These are phyloP conservation scores for Rhizophagus sp. DNA, from an alignment of 192 early-diverging fungal species.

Conservation along the genomic window DNA sequence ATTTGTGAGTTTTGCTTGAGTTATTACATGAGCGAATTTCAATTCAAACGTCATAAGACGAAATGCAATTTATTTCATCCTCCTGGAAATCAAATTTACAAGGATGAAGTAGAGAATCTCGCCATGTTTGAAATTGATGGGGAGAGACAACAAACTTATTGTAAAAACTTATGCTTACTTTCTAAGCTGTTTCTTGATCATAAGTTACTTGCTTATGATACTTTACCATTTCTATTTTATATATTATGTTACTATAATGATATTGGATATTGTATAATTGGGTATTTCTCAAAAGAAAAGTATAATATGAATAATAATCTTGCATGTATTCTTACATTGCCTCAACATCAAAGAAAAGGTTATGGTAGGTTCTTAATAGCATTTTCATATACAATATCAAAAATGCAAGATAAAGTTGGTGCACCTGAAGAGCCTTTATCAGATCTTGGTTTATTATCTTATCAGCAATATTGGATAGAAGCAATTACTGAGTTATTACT, in stretches of 20 bases:
- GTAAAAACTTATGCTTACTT: conserved; percentile 91
- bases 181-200: conserved; percentile 98
- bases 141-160: conserved; percentile 85
- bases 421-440: conserved; percentile 98
- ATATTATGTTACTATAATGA: conserved; percentile 86
- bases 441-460: conserved; percentile 91
- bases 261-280: conserved; percentile 84
- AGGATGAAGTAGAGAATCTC: conserved; percentile 60
- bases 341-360: conserved; percentile 94
- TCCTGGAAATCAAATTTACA: conserved; percentile 98
- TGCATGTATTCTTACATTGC: conserved; percentile 96
- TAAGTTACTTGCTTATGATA: conserved; percentile 97
- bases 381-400: conserved; percentile 94
- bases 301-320: conserved; percentile 93
- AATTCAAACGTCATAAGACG: conserved; percentile 77
- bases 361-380: conserved; percentile 91
- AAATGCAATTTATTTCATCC: conserved; percentile 91
- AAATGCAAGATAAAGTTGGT: conserved; percentile 90
- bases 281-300: conserved; percentile 99
- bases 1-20: conserved; percentile 97
- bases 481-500: conserved; percentile 73
- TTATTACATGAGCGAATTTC: conserved; percentile 69
- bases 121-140: conserved; percentile 99
- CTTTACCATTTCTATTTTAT: conserved; percentile 97
- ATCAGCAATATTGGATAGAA: conserved; percentile 95